Evolutionary conservation across 78 protist species (phyloP).

Genomic region (Isochrysis galbana): DNA sequence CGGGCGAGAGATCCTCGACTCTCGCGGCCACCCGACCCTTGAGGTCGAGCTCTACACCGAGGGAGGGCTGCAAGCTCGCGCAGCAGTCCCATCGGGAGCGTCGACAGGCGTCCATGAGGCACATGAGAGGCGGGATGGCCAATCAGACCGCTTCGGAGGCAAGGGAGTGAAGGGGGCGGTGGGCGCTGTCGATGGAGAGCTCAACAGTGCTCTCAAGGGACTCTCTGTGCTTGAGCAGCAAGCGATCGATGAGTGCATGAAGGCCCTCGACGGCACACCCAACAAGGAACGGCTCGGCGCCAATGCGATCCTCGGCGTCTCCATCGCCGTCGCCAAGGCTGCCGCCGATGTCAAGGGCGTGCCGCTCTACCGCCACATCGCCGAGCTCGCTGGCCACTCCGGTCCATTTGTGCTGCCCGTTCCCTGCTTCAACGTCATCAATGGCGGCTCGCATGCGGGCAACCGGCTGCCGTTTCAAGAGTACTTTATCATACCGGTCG

Average conservation of each 20-base stretch:
- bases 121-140: conserved; percentile 86
- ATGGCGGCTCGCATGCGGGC: conserved; percentile 99
- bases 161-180: conserved; percentile 89
- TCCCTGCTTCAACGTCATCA: conserved; percentile 97
- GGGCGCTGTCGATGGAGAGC: conserved; percentile 68
- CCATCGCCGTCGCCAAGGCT: conserved; percentile 88
- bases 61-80: not conserved
- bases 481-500: conserved; percentile 88
- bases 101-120: conserved; percentile 8
- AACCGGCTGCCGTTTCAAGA: conserved; percentile 74
- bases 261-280: conserved; percentile 18
- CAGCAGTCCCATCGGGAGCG: not conserved
- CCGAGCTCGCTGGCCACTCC: conserved; percentile 73
- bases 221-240: conserved; percentile 72
- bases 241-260: conserved; percentile 83
- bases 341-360: conserved; percentile 82
- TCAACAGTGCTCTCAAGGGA: conserved; percentile 46
- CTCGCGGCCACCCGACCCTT: conserved; percentile 73
- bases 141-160: conserved; percentile 79
- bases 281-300: conserved; percentile 88
- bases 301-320: conserved; percentile 95
- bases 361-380: conserved; percentile 91
- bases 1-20: conserved; percentile 89
- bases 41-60: conserved; percentile 5
- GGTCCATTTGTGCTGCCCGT: conserved; percentile 74